Base-by-base conservation (phyloP, 352 stramenopile species). In the Peronospora farinosa region DNA sequence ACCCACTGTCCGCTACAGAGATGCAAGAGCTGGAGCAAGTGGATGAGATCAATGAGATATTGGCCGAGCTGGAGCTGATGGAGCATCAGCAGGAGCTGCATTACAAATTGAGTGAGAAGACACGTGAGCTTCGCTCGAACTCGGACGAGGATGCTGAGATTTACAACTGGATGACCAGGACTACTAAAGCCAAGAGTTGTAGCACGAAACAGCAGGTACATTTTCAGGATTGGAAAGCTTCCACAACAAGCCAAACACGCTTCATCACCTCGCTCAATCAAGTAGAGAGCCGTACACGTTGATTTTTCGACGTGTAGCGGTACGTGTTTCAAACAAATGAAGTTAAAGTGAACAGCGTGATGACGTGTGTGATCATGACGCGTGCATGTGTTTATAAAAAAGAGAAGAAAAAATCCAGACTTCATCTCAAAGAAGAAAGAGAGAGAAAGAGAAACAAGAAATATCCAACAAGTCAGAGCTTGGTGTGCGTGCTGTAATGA, bases 21-120 rank as follows among this genome's bases (percentile, higher is more conserved):
- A 69, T 88, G 38, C 51, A 57, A 25, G 79, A 90, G 41, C 55
- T 90, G 48, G 79, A 88, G 47, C 74, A 87, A 57, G 69, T 90
- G 41, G 79, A 90, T 42, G 76, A 88, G 63, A 67, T 90, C 41
- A 90, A 90, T 48, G 74, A 74, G 52, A 74, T 90, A 48, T 63
- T 90, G 36, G 79, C 77, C 10, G 79, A 90, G 57, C 53, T 90
- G 51, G 79, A 88, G 13, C 51, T 90, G 42, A 77, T 90, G 72
- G 79, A 90, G 61, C 82, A 66, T 27, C 79, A 85, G 52, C 62
- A 90, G 47, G 79, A 90, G 47, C 57, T 86, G 42, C 71, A 81
- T 51, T 56, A 76, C 55, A 72, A 77, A 52, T 57, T 83, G 17
- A 64, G 52, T 38, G 63, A 84, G 57, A 76, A 76, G 53, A 76